Percentiles rank a stretch among this genome's conserved stretches.
phyloP scores from a whole-genome alignment of 345 rosid species.

The Acer saccharum region DNA sequence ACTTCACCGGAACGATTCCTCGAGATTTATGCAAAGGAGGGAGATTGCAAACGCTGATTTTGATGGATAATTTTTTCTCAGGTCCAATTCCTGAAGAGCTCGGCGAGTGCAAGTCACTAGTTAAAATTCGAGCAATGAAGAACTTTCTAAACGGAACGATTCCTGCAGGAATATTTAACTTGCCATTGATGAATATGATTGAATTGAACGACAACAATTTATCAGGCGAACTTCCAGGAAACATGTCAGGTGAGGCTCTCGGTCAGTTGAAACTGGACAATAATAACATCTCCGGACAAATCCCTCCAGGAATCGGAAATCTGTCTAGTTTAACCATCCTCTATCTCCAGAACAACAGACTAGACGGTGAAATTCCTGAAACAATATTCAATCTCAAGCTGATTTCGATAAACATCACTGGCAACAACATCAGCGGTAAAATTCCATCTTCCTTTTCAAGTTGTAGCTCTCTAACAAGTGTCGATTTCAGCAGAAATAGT shows the following conservation, averaged over 20 bases:
- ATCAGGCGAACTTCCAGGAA: slow-evolving; percentile 68
- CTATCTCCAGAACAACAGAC: slow-evolving; percentile 48
- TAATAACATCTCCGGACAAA: slow-evolving; percentile 60
- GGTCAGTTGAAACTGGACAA: slow-evolving; percentile 47
- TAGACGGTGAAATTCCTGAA: slow-evolving; percentile 57
- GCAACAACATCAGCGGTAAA: slow-evolving; percentile 60
- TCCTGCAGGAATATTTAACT: slow-evolving; percentile 67
- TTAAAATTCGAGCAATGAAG: slow-evolving; percentile 46
- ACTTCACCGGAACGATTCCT: slow-evolving; percentile 76
- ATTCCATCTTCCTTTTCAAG: slow-evolving; percentile 55
- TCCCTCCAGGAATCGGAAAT: slow-evolving; percentile 67
- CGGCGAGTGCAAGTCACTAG: slow-evolving; percentile 69
- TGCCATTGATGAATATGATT: slow-evolving; percentile 45
- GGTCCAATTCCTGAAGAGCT: slow-evolving; percentile 72
- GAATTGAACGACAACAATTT: slow-evolving; percentile 66
- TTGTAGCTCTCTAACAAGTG: slow-evolving; percentile 46
- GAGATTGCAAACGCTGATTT: slow-evolving; percentile 44
- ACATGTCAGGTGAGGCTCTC: slow-evolving; percentile 53
- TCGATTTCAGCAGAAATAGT: slow-evolving; percentile 69
- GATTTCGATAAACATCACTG: slow-evolving; percentile 48
- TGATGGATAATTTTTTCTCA: slow-evolving; percentile 65
- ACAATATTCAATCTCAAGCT: slow-evolving; percentile 49
- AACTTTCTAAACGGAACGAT: slow-evolving; percentile 64
- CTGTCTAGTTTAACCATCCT: slow-evolving; percentile 42
- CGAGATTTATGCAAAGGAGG: slow-evolving; percentile 65